phyloP scores from a whole-genome alignment of 2,329 filamentous ascomycete species.

The Didymella arachidicola region DNA sequence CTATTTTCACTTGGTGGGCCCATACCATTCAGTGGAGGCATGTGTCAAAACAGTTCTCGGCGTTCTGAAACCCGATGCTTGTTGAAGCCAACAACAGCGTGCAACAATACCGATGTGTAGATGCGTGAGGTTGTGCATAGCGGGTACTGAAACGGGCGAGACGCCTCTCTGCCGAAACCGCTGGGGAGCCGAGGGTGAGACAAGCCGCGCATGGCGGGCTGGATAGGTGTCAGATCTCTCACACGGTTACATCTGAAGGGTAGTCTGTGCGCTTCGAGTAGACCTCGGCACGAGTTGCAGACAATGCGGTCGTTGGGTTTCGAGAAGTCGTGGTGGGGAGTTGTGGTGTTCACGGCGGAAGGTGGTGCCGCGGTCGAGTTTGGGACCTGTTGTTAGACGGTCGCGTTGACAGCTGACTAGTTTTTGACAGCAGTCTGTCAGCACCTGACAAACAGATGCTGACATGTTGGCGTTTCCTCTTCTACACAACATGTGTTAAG shows the following conservation, averaged over 20 bases:
- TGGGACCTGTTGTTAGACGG: neutral
- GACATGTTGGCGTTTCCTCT: neutral
- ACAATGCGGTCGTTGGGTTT: neutral
- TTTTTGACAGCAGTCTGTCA: neutral
- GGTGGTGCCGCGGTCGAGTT: neutral
- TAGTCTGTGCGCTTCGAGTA: neutral
- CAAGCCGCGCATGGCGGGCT: neutral
- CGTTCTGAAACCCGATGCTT: slow-evolving; percentile 1
- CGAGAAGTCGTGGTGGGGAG: neutral
- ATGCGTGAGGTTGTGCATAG: neutral
- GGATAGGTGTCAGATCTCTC: slow-evolving; percentile 4
- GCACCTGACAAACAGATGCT: neutral
- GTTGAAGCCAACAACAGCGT: neutral
- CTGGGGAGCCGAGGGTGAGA: neutral
- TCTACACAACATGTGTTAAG: neutral
- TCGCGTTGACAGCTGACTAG: slow-evolving; percentile 2
- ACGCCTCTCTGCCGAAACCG: slow-evolving; percentile 11
- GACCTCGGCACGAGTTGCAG: neutral
- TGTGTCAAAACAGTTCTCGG: slow-evolving; percentile 2
- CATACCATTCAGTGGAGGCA: neutral
- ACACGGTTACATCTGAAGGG: neutral
- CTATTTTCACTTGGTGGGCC: neutral
- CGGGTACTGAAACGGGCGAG: slow-evolving; percentile 21
- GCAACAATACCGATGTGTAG: neutral
- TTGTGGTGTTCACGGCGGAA: neutral